Percentiles rank a stretch among this genome's conserved stretches.
Conservation (phyloP, 2,329 filamentous ascomycete genomes). For the Volutella citrinella region DNA sequence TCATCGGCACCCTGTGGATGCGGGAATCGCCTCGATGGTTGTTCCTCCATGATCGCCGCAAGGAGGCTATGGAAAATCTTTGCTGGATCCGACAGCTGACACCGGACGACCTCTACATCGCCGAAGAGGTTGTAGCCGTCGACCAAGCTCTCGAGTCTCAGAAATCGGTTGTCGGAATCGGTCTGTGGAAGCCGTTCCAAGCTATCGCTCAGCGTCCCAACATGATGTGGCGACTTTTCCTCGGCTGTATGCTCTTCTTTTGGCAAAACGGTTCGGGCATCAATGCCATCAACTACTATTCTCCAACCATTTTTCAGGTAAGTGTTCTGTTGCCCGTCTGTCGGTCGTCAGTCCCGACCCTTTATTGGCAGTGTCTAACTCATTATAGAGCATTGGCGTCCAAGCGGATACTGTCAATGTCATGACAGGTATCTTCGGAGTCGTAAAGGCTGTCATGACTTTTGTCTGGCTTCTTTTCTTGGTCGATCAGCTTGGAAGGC, state of each 20-base stretch:
- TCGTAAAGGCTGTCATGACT: conserved; percentile 63
- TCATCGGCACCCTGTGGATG: conserved; percentile 46
- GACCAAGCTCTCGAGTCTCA: conserved; percentile 44
- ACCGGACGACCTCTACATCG: conserved; percentile 43
- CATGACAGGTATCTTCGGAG: conserved; percentile 66
- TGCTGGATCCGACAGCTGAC: conserved; percentile 53
- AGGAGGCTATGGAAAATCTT: conserved; percentile 48
- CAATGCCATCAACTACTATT: conserved; percentile 24
- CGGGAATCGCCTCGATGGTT: conserved; percentile 60
- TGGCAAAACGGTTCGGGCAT: conserved; percentile 63
- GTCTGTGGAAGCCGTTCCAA: conserved; percentile 20
- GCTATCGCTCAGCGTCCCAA: conserved; percentile 15
- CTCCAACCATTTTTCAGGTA: conserved; percentile 19
- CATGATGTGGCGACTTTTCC: conserved; percentile 61
- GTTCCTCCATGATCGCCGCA: conserved; percentile 49
- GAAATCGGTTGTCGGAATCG: conserved; percentile 58
- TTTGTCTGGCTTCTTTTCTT: conserved; percentile 62
- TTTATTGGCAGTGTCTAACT: neutral
- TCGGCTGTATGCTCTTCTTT: conserved; percentile 63
- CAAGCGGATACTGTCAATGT: conserved; percentile 30
- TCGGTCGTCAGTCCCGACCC: too few relatives aligned
- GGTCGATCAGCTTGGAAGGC: conserved; percentile 50
- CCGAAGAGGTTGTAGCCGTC: conserved; percentile 17
- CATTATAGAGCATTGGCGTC: conserved; percentile 12
- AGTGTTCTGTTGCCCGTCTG: too few relatives aligned